These are phyloP conservation scores for Daldinia bambusicola DNA, from an alignment of 495 filamentous ascomycete genomes.

Conservation along the genomic window DNA sequence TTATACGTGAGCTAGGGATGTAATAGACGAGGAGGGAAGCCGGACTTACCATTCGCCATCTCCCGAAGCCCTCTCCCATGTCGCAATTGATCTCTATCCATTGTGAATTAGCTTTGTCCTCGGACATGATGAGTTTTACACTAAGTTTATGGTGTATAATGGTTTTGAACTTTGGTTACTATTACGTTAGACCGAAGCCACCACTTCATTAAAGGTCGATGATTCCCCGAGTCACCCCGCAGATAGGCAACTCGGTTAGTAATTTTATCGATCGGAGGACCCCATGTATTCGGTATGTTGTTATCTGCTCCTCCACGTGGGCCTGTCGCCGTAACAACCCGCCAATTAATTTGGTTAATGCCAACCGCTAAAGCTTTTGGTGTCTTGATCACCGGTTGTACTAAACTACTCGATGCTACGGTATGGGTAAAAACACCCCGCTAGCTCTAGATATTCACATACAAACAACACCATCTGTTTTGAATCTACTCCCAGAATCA, in stretches of 20 bases:
- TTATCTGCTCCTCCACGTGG: neutral
- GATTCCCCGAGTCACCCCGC: slow-evolving; percentile 8
- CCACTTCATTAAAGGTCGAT: neutral
- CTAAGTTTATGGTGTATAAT: neutral
- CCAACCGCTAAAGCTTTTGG: neutral
- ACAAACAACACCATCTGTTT: too few species aligned
- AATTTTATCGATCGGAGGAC: neutral
- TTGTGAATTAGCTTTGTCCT: slow-evolving; percentile 39
- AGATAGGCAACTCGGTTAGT: neutral
- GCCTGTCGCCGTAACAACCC: neutral
- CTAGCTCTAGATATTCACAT: too few species aligned
- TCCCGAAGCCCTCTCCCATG: slow-evolving; percentile 49
- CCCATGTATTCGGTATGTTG: neutral
- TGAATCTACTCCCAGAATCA: too few species aligned
- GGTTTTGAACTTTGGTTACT: neutral
- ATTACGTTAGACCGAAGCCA: neutral
- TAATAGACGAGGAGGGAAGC: neutral
- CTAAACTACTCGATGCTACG: neutral
- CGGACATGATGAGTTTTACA: neutral
- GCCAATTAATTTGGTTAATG: slow-evolving; percentile 7
- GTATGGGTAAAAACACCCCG: neutral
- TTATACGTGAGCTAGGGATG: neutral
- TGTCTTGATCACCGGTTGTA: neutral
- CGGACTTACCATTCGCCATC: slow-evolving; percentile 43
- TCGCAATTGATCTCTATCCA: slow-evolving; percentile 48